These are phyloP conservation scores for Candida buenavistaensis DNA, from an alignment of 1,139 yeast genomes.

Conservation along the genomic window DNA sequence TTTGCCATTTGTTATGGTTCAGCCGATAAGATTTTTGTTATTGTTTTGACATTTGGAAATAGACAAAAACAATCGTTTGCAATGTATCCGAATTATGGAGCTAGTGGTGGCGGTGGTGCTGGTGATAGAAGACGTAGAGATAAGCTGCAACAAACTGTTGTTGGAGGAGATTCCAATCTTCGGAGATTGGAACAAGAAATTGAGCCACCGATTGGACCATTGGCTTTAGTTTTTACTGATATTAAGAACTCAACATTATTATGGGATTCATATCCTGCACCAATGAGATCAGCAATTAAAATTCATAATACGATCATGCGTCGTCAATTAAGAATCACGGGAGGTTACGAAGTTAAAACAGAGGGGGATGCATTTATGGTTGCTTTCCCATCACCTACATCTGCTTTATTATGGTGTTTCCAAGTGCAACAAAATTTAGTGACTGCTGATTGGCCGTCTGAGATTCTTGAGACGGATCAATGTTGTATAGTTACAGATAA, in stretches of 20 bases:
- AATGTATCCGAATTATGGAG: constrained; percentile 4
- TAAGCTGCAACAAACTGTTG: constrained; percentile 33
- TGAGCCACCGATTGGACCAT: constrained; percentile 90
- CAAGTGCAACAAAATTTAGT: constrained; percentile 84
- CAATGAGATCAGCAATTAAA: constrained; percentile 96
- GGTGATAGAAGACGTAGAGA: constrained; percentile 56
- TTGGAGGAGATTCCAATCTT: constrained; percentile 74
- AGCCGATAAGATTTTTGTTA: constrained; percentile 76
- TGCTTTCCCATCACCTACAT: constrained; percentile 90
- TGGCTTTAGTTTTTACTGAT: constrained; percentile 96
- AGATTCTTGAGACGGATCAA: constrained; percentile 79
- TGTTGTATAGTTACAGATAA: constrained; percentile 82
- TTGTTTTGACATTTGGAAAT: constrained; percentile 68
- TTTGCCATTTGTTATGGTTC: constrained; percentile 94
- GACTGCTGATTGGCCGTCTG: constrained; percentile 93
- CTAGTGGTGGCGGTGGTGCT: too few relatives aligned
- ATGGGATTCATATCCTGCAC: constrained; percentile 92
- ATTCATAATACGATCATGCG: constrained; percentile 94
- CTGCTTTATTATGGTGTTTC: constrained; percentile 93
- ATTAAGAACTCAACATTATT: constrained; percentile 89
- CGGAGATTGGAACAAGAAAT: constrained; percentile 90
- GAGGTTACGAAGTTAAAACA: constrained; percentile 97
- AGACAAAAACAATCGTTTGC: constrained; percentile 30
- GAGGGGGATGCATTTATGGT: constrained; percentile 99
- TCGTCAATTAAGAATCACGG: constrained; percentile 85